phyloP scores from a whole-genome alignment of 106 monocot species.

The Dendrobium nobile region DNA sequence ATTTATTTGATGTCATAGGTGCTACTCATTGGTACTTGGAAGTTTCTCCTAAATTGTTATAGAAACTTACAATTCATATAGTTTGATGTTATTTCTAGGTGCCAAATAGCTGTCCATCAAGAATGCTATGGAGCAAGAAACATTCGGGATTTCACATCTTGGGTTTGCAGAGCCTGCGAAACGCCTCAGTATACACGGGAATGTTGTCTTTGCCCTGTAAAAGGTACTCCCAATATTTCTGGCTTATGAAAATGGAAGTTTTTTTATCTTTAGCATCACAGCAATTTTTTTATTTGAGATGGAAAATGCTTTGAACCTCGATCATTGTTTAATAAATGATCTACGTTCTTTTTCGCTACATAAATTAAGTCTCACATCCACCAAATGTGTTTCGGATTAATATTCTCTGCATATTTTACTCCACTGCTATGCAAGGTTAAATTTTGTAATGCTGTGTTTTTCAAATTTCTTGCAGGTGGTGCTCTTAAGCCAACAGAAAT shows the following conservation, averaged over 20 bases:
- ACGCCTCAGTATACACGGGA: constrained; percentile 52
- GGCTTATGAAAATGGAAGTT: not conserved
- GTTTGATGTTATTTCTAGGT: constrained; percentile 39
- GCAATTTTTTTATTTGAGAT: not conserved
- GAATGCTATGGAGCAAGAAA: constrained; percentile 91
- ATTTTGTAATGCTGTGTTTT: not conserved
- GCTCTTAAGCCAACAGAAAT: constrained; percentile 88
- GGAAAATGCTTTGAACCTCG: not conserved
- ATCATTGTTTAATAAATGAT: not conserved
- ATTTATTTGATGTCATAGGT: not conserved
- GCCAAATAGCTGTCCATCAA: constrained; percentile 99
- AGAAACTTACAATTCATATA: not conserved
- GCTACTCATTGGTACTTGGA: not conserved
- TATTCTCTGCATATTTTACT: not conserved
- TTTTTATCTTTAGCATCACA: not conserved
- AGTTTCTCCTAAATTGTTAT: not conserved
- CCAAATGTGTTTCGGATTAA: not conserved
- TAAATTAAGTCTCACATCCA: not conserved
- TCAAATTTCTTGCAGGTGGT: constrained; percentile 42
- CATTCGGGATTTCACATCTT: constrained; percentile 73
- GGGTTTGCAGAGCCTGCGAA: constrained; percentile 98
- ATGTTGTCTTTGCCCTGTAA: constrained; percentile 95
- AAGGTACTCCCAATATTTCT: constrained; percentile 44
- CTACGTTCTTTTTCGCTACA: not conserved
- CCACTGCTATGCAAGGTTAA: not conserved